Conservation (phyloP, 2,329 filamentous ascomycete genomes). For the Cladosporium sp. region DNA sequence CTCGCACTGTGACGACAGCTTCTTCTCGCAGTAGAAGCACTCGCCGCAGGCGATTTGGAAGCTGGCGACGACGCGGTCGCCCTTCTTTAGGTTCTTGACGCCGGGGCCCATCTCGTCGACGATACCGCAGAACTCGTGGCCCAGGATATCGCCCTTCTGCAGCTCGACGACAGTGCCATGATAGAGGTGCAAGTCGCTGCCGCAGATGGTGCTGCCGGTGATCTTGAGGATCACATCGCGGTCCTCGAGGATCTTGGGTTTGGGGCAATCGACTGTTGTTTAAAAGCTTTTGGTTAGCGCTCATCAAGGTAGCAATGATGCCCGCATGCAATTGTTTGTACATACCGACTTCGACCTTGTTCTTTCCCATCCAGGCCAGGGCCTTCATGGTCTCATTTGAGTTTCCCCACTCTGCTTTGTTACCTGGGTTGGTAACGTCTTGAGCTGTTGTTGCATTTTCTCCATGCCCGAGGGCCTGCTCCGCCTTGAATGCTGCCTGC, state of each 20-base stretch:
- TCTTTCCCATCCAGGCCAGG: conserved; percentile 79
- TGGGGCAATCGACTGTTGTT: conserved; percentile 59
- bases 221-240: conserved; percentile 79
- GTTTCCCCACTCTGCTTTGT: conserved; percentile 55
- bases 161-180: conserved; percentile 53
- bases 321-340: conserved; percentile 3
- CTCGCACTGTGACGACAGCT: conserved; percentile 78
- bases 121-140: conserved; percentile 56
- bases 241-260: conserved; percentile 71
- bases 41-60: conserved; percentile 76
- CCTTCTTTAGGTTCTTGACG: conserved; percentile 48
- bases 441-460: conserved; percentile 67
- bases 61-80: conserved; percentile 71
- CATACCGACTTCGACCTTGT: conserved; percentile 68
- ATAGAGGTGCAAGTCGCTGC: conserved; percentile 62
- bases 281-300: conserved; percentile 30
- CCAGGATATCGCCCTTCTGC: conserved; percentile 54
- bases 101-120: conserved; percentile 50
- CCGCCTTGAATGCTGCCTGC: conserved; percentile 67
- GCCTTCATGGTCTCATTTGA: conserved; percentile 70
- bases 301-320: conserved; percentile 9
- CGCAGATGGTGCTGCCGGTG: conserved; percentile 65
- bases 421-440: conserved; percentile 66
- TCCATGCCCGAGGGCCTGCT: conserved; percentile 69
- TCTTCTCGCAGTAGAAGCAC: conserved; percentile 78